These are phyloP conservation scores for Phialocephala subalpina DNA, from an alignment of 2,329 filamentous ascomycete species.

Conservation along the genomic window DNA sequence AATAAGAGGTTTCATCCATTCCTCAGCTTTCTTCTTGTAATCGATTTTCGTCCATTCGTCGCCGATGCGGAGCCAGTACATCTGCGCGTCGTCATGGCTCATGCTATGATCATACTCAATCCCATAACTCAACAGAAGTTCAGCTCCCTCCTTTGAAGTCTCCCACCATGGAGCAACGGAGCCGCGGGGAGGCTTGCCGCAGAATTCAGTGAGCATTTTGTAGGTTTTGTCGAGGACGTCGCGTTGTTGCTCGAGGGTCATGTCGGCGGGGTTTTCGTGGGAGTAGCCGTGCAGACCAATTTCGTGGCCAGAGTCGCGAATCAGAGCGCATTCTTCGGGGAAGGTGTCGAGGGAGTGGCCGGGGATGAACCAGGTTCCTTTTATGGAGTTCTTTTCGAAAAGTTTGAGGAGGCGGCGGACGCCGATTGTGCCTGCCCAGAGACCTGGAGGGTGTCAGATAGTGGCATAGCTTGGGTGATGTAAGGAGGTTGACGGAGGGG, in stretches of 20 bases:
- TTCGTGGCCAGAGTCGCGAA: constrained; percentile 71
- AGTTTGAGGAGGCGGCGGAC: constrained; percentile 72
- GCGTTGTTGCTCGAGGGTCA: constrained; percentile 78
- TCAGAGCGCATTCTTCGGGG: constrained; percentile 67
- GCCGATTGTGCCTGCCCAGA: constrained; percentile 75
- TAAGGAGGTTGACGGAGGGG: constrained; percentile 1
- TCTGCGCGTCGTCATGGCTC: constrained; percentile 70
- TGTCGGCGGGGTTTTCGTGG: constrained; percentile 75
- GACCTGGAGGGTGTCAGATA: constrained; percentile 46
- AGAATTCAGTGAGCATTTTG: constrained; percentile 73
- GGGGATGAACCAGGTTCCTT: constrained; percentile 71
- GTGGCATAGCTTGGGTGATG: not conserved
- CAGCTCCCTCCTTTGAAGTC: constrained; percentile 70
- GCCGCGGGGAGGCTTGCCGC: constrained; percentile 75
- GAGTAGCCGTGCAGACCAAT: constrained; percentile 75
- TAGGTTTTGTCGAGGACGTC: constrained; percentile 80
- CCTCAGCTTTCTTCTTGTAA: constrained; percentile 65
- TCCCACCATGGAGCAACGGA: constrained; percentile 83
- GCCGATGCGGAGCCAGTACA: constrained; percentile 69
- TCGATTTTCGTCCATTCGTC: constrained; percentile 75
- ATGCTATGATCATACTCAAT: constrained; percentile 76
- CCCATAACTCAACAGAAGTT: constrained; percentile 70
- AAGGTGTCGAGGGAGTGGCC: constrained; percentile 72
- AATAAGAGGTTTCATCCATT: constrained; percentile 73
- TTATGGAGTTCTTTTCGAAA: constrained; percentile 76